A percentile compares a stretch with the other conserved stretches of the same genome.
Evolutionary conservation across 148 eudicot genomes (phyloP).

Genomic region (Chenopodium berlandieri): DNA sequence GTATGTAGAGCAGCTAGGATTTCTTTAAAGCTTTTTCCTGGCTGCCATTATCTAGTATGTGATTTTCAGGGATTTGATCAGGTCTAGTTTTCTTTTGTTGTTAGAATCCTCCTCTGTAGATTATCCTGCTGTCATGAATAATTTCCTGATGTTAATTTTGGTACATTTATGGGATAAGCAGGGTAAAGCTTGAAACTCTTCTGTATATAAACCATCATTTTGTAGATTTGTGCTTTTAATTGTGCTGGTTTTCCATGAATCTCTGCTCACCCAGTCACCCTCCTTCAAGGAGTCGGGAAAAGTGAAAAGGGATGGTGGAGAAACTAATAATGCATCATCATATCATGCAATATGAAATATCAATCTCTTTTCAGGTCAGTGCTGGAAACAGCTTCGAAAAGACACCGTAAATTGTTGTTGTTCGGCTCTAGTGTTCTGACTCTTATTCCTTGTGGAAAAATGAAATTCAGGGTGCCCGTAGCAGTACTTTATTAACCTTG

Average conservation of each 20-base stretch:
- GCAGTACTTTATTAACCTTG: neutral
- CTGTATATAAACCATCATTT: slow-evolving; percentile 18
- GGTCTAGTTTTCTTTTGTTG: slow-evolving; percentile 24
- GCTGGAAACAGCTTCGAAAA: slow-evolving; percentile 9
- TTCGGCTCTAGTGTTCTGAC: neutral
- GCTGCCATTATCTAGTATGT: slow-evolving; percentile 35
- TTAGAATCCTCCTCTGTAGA: slow-evolving; percentile 28
- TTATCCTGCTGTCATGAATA: slow-evolving; percentile 33
- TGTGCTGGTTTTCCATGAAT: slow-evolving; percentile 6
- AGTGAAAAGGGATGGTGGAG: neutral
- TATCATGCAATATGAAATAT: neutral
- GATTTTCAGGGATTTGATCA: slow-evolving; percentile 36
- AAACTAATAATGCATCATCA: neutral
- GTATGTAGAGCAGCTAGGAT: slow-evolving; percentile 38
- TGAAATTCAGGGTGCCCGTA: neutral
- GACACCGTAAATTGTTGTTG: neutral
- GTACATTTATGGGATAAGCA: slow-evolving; percentile 26
- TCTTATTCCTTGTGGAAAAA: neutral
- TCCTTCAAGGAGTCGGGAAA: neutral
- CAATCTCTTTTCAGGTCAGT: neutral
- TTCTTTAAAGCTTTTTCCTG: slow-evolving; percentile 24
- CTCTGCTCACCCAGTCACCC: slow-evolving; percentile 1
- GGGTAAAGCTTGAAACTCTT: slow-evolving; percentile 15
- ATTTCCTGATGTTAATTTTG: slow-evolving; percentile 29
- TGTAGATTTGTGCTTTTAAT: slow-evolving; percentile 5